A percentile compares a stretch with the other conserved stretches of the same genome.
phyloP scores from a whole-genome alignment of 2,329 filamentous ascomycete species.

The Phoma sp. region DNA sequence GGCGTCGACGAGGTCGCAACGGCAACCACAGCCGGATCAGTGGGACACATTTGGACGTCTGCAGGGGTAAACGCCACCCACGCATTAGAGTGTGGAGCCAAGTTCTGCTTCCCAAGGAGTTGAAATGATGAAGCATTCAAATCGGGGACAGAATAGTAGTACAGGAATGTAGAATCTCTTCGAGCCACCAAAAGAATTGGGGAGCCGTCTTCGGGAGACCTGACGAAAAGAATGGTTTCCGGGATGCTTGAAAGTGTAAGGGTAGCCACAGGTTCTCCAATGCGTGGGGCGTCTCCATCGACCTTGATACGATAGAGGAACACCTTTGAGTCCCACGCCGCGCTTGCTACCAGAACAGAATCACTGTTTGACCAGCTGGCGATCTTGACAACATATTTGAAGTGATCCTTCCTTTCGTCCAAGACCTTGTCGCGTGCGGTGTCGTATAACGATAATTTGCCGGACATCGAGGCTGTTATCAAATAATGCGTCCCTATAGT shows the following conservation, averaged over 20 bases:
- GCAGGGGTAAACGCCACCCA: constrained; percentile 70
- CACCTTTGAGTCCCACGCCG: constrained; percentile 67
- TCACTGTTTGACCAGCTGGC: constrained; percentile 48
- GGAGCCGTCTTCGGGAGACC: constrained; percentile 54
- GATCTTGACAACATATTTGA: constrained; percentile 66
- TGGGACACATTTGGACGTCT: constrained; percentile 63
- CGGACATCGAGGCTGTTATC: constrained; percentile 67
- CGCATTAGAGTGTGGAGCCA: constrained; percentile 68
- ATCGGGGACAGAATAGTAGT: constrained; percentile 59
- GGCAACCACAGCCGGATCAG: constrained; percentile 62
- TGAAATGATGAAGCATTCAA: constrained; percentile 18
- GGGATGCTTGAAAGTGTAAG: constrained; percentile 61
- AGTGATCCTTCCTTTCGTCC: constrained; percentile 62
- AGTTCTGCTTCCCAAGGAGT: constrained; percentile 64
- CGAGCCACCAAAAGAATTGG: constrained; percentile 62
- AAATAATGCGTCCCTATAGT: constrained; percentile 55
- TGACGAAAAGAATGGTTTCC: constrained; percentile 63
- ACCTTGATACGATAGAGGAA: constrained; percentile 56
- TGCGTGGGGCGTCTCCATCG: constrained; percentile 33
- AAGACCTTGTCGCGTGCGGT: constrained; percentile 49
- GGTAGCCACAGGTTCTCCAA: constrained; percentile 52
- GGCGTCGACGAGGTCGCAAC: constrained; percentile 68
- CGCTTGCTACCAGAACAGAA: constrained; percentile 58
- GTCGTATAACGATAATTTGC: constrained; percentile 60
- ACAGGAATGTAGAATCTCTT: constrained; percentile 65